phyloP scores from a whole-genome alignment of 192 early-diverging fungal species.

The Thamnidium elegans region DNA sequence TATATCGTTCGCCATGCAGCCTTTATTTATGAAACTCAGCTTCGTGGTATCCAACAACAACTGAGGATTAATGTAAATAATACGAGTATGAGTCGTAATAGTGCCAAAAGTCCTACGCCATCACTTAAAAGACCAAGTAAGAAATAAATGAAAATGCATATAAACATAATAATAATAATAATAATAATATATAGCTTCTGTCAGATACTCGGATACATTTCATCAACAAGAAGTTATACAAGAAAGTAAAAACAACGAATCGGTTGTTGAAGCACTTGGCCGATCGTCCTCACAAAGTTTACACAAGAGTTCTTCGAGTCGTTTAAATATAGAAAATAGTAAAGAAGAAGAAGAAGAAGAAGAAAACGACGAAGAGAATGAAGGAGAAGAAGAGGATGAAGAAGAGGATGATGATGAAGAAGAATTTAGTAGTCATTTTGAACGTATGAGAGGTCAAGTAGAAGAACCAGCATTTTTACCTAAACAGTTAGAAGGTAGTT shows the following conservation, averaged over 20 bases:
- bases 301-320: too few relatives aligned
- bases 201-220: neutral
- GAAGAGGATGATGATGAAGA: slow-evolving; percentile 3
- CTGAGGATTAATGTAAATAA: slow-evolving; percentile 27
- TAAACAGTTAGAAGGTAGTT: neutral
- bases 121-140: slow-evolving; percentile 11
- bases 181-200: neutral
- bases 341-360: neutral
- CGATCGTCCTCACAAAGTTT: too few relatives aligned
- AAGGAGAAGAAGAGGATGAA: neutral
- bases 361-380: neutral
- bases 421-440: slow-evolving; percentile 15
- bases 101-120: slow-evolving; percentile 8
- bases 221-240: slow-evolving; percentile 8
- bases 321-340: neutral
- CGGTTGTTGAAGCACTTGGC: neutral
- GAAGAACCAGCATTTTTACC: slow-evolving; percentile 24
- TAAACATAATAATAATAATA: neutral
- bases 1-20: slow-evolving; percentile 55
- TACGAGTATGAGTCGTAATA: slow-evolving; percentile 1
- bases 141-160: neutral
- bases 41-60: slow-evolving; percentile 44
- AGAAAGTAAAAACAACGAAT: neutral
- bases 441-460: slow-evolving; percentile 8
- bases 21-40: slow-evolving; percentile 53